Evolutionary conservation across 768 basidiomycete species (phyloP).

Genomic region (Pulveroboletus sp.): DNA sequence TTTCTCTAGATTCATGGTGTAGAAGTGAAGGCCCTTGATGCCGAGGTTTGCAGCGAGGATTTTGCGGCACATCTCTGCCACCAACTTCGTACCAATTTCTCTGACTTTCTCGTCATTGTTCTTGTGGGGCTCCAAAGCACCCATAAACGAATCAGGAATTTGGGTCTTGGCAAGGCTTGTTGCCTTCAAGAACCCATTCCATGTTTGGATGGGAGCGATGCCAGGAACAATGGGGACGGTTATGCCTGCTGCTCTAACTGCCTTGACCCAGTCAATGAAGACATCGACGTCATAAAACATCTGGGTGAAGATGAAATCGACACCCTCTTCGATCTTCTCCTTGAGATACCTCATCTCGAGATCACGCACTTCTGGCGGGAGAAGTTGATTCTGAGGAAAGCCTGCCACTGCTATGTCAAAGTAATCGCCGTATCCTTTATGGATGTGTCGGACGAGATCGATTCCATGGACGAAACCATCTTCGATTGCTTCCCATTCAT

Average conservation of each 20-base stretch:
- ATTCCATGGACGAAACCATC: slow-evolving; percentile 88
- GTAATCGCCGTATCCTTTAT: slow-evolving; percentile 77
- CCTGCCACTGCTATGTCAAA: slow-evolving; percentile 95
- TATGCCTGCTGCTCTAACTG: slow-evolving; percentile 80
- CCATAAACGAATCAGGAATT: slow-evolving; percentile 73
- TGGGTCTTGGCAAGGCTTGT: slow-evolving; percentile 73
- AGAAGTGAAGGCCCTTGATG: slow-evolving; percentile 89
- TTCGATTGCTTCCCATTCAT: slow-evolving; percentile 89
- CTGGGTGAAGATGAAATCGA: slow-evolving; percentile 93
- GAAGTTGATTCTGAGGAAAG: slow-evolving; percentile 78
- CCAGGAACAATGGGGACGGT: slow-evolving; percentile 88
- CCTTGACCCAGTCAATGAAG: slow-evolving; percentile 88
- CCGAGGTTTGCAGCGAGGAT: slow-evolving; percentile 79
- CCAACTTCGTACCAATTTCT: slow-evolving; percentile 88
- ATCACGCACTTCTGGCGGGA: slow-evolving; percentile 69
- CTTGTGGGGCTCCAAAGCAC: slow-evolving; percentile 80
- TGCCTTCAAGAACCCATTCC: slow-evolving; percentile 89
- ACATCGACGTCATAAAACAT: slow-evolving; percentile 95
- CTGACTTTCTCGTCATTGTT: slow-evolving; percentile 92
- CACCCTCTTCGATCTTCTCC: slow-evolving; percentile 87
- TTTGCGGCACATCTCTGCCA: slow-evolving; percentile 88
- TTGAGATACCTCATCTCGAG: slow-evolving; percentile 84
- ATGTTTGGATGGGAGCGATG: slow-evolving; percentile 94
- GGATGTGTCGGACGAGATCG: slow-evolving; percentile 89
- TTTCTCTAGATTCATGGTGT: slow-evolving; percentile 96